Evolutionary conservation across 805 yeast species (phyloP).

Genomic region (Saccharomycopsis babjevae): DNA sequence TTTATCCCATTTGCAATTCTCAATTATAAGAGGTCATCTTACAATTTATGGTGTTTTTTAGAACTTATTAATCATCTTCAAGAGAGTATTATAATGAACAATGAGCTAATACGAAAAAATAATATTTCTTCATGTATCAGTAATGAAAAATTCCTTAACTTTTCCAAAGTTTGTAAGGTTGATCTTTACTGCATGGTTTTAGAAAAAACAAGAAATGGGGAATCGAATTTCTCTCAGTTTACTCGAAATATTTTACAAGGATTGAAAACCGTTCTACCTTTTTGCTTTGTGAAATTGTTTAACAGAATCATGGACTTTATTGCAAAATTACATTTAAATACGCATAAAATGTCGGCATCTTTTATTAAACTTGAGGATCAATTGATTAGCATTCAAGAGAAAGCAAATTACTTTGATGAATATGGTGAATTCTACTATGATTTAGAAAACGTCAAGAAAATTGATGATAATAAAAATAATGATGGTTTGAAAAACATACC

Average conservation of each 20-base stretch:
- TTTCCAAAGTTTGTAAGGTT: not conserved
- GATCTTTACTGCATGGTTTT: conserved; percentile 4
- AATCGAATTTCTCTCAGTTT: not conserved
- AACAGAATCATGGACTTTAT: not conserved
- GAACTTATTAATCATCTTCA: conserved; percentile 5
- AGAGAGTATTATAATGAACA: not conserved
- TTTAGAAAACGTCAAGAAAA: not conserved
- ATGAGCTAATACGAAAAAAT: not conserved
- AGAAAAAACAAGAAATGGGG: not conserved
- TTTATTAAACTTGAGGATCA: not conserved
- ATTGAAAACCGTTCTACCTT: conserved; percentile 4
- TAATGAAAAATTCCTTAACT: not conserved
- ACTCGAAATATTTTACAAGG: not conserved
- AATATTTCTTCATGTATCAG: not conserved
- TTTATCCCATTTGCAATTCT: conserved; percentile 4
- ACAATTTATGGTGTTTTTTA: conserved; percentile 5
- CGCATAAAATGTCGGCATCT: not conserved
- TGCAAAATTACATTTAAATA: not conserved
- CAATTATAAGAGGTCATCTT: not conserved
- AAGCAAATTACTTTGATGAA: not conserved
- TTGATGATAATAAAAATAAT: not conserved
- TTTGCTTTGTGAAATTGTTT: conserved; percentile 1
- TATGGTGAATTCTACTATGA: conserved; percentile 5
- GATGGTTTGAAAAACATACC: conserved; percentile 10
- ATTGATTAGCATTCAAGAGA: not conserved